phyloP scores from a whole-genome alignment of 2,329 filamentous ascomycete genomes.

The Fusarium dimerum region DNA sequence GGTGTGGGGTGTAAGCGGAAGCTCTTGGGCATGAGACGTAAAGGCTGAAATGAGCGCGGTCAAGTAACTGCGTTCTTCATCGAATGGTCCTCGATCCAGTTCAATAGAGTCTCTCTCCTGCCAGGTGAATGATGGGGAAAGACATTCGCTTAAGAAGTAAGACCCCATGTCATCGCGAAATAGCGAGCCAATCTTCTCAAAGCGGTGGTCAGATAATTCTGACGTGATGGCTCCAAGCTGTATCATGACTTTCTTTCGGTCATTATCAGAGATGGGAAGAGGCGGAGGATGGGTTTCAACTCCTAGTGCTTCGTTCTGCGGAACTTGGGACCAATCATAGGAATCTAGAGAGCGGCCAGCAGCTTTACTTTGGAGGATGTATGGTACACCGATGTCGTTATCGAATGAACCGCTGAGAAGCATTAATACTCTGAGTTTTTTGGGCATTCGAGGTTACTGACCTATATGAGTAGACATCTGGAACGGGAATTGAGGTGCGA shows the following conservation, averaged over 20 bases:
- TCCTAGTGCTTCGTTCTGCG: too few relatives aligned
- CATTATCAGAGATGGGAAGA: slow-evolving; percentile 16
- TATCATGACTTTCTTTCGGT: slow-evolving; percentile 19
- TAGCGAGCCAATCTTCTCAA: slow-evolving; percentile 27
- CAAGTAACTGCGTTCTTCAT: slow-evolving; percentile 25
- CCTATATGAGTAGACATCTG: slow-evolving; percentile 26
- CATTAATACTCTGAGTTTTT: too few relatives aligned
- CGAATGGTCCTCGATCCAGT: slow-evolving; percentile 28
- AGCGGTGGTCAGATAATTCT: slow-evolving; percentile 12
- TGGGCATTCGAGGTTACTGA: slow-evolving; percentile 1
- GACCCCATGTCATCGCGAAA: slow-evolving; percentile 12
- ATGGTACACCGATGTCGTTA: slow-evolving; percentile 25
- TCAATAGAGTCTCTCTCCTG: slow-evolving; percentile 24
- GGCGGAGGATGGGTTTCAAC: too few relatives aligned
- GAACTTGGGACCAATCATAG: slow-evolving; percentile 20
- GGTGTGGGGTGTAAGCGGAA: slow-evolving; percentile 25
- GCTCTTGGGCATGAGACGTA: slow-evolving; percentile 24
- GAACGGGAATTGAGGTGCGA: slow-evolving; percentile 22
- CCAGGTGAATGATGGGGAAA: slow-evolving; percentile 23
- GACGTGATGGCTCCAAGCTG: slow-evolving; percentile 21
- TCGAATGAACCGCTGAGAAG: slow-evolving; percentile 14
- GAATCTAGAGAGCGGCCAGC: slow-evolving; percentile 16
- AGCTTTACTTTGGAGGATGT: slow-evolving; percentile 28
- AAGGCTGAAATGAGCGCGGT: slow-evolving; percentile 26
- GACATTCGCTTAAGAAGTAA: slow-evolving; percentile 23